Percentiles rank a stretch among this genome's conserved stretches.
Conservation (phyloP, 2,329 filamentous ascomycete species). For the Amauroascus verrucosus region DNA sequence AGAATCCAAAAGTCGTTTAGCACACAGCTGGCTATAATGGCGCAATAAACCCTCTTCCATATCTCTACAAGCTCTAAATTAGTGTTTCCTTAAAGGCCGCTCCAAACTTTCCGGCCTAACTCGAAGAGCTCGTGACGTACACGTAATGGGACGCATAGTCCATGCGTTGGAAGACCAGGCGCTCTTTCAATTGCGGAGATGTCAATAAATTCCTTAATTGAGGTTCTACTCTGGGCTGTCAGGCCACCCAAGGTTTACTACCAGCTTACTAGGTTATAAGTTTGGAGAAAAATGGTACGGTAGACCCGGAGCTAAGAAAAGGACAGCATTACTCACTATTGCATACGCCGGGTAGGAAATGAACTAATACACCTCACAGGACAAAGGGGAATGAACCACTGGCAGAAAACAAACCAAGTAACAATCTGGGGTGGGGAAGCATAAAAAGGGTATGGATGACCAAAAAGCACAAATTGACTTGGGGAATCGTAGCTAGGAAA, state of each 20-base stretch:
- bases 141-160: not conserved
- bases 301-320: not conserved
- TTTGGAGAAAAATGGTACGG: not conserved
- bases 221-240: too few relatives aligned
- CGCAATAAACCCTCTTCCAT: too few relatives aligned
- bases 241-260: too few relatives aligned
- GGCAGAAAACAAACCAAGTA: not conserved
- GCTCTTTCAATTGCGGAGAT: too few relatives aligned
- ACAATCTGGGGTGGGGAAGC: not conserved
- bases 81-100: too few relatives aligned
- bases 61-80: too few relatives aligned
- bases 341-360: conserved; percentile 7
- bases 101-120: not conserved
- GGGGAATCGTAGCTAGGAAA: conserved; percentile 7
- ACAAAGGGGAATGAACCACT: not conserved
- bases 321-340: conserved; percentile 7
- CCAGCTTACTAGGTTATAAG: too few relatives aligned
- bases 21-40: too few relatives aligned
- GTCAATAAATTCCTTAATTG: too few relatives aligned
- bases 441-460: conserved; percentile 7
- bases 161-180: too few relatives aligned
- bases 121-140: not conserved
- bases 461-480: conserved; percentile 8
- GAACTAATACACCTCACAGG: conserved; percentile 5
- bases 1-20: too few relatives aligned